phyloP scores from a whole-genome alignment of 179 eudicot genomes.

The Vitellaria paradoxa region DNA sequence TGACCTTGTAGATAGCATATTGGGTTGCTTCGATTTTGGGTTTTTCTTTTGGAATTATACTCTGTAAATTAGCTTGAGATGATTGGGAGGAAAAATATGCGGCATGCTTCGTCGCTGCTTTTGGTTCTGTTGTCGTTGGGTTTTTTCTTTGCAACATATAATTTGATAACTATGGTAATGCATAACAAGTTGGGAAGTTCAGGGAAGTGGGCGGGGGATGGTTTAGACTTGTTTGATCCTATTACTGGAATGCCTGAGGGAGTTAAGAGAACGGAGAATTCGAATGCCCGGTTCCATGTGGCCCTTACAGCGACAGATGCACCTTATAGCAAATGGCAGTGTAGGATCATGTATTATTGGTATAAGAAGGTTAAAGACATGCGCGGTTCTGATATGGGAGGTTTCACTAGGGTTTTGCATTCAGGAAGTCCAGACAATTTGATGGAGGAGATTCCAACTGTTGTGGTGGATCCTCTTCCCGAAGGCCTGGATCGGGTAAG shows the following conservation, averaged over 20 bases:
- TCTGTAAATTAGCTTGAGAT: constrained; percentile 16
- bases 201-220: constrained; percentile 19
- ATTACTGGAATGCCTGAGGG: constrained; percentile 41
- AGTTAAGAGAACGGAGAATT: constrained; percentile 25
- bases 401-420: constrained; percentile 81
- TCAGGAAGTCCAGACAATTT: constrained; percentile 71
- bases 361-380: constrained; percentile 65
- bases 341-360: constrained; percentile 91
- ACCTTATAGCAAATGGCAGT: constrained; percentile 88
- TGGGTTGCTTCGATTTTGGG: neutral
- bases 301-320: constrained; percentile 86
- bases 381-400: constrained; percentile 80
- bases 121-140: constrained; percentile 56
- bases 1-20: neutral
- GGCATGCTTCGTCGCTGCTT: constrained; percentile 50
- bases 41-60: neutral
- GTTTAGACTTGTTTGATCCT: constrained; percentile 38
- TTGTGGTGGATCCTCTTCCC: constrained; percentile 84
- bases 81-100: constrained; percentile 57
- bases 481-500: constrained; percentile 78
- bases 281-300: constrained; percentile 54
- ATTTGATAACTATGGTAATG: constrained; percentile 52
- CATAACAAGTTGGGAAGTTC: constrained; percentile 35
- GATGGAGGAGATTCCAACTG: constrained; percentile 85
- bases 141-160: constrained; percentile 68